phyloP scores from a whole-genome alignment of 1,284 basidiomycete genomes.

The Apiotrichum gamsii region DNA sequence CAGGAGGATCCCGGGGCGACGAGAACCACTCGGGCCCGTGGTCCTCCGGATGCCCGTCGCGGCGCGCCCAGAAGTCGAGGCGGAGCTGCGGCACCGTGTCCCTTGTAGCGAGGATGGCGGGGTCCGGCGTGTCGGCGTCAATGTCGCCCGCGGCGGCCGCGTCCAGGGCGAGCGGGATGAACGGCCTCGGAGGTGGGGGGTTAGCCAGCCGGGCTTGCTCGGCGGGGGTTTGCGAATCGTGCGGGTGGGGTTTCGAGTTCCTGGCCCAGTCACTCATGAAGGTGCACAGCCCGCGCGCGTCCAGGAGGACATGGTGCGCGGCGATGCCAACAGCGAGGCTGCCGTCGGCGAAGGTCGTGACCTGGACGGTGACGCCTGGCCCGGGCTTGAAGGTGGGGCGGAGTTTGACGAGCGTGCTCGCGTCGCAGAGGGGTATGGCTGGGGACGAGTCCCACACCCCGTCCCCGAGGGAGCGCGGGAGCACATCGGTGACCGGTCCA shows the following conservation, averaged over 20 bases:
- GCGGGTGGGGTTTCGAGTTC: no score
- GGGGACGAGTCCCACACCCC: not conserved
- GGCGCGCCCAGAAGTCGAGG: constrained; percentile 36
- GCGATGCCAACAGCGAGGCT: constrained; percentile 38
- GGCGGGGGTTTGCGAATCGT: constrained; percentile 18
- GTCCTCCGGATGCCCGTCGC: constrained; percentile 3
- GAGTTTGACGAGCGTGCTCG: constrained; percentile 1
- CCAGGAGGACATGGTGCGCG: constrained; percentile 47
- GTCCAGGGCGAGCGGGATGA: constrained; percentile 46
- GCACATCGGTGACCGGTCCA: constrained; percentile 24
- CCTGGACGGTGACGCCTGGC: constrained; percentile 42
- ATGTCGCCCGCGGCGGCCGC: constrained; percentile 42
- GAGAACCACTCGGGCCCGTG: constrained; percentile 12
- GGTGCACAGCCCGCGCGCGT: constrained; percentile 46
- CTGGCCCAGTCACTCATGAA: constrained; percentile 50
- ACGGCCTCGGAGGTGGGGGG: constrained; percentile 39
- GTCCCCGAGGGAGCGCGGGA: constrained; percentile 16
- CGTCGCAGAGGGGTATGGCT: constrained; percentile 1
- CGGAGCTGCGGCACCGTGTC: constrained; percentile 42
- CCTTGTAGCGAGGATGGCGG: constrained; percentile 29
- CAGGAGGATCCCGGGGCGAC: constrained; percentile 16
- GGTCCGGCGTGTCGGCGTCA: constrained; percentile 19
- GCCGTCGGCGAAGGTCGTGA: constrained; percentile 40
- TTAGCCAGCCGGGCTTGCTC: constrained; percentile 8
- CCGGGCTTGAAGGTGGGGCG: constrained; percentile 5